These are phyloP conservation scores for Theobroma cacao DNA, from an alignment of 345 rosid genomes.

Conservation along the genomic window DNA sequence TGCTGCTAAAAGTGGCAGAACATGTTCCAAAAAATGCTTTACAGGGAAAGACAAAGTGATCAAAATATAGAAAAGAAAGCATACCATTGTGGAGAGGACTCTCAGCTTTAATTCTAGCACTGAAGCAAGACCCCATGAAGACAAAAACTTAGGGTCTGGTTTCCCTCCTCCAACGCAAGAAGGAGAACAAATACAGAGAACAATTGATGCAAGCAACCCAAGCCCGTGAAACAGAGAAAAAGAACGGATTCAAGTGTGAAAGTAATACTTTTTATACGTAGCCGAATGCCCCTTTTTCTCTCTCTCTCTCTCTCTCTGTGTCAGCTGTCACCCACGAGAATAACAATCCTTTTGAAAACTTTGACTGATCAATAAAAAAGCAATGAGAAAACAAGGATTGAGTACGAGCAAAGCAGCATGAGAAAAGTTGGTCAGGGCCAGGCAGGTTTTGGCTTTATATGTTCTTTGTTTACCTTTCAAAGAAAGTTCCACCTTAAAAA, in stretches of 20 bases:
- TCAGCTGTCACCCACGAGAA: constrained; percentile 28
- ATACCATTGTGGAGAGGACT: constrained; percentile 45
- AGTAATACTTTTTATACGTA: constrained; percentile 11
- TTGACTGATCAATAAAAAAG: constrained; percentile 28
- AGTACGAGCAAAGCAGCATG: neutral
- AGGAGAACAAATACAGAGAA: constrained; percentile 9
- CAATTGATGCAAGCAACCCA: neutral
- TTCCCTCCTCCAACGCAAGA: neutral
- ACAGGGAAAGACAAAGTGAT: neutral
- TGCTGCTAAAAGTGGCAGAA: neutral
- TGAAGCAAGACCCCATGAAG: constrained; percentile 74
- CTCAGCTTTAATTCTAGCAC: constrained; percentile 56
- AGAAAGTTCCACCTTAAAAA: constrained; percentile 18
- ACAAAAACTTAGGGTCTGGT: neutral
- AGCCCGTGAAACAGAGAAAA: constrained; percentile 10
- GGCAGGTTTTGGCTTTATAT: constrained; percentile 6
- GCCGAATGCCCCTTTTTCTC: neutral
- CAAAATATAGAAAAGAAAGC: neutral
- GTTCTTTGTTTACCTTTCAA: constrained; percentile 14
- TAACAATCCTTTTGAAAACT: constrained; percentile 12
- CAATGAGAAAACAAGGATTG: neutral
- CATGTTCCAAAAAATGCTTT: too few relatives aligned
- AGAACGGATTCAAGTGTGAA: constrained; percentile 28
- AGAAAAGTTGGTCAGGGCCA: constrained; percentile 10
- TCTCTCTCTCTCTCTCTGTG: neutral